Evolutionary conservation across 139 green algal genomes (phyloP).

Genomic region (Chlorella sp.): DNA sequence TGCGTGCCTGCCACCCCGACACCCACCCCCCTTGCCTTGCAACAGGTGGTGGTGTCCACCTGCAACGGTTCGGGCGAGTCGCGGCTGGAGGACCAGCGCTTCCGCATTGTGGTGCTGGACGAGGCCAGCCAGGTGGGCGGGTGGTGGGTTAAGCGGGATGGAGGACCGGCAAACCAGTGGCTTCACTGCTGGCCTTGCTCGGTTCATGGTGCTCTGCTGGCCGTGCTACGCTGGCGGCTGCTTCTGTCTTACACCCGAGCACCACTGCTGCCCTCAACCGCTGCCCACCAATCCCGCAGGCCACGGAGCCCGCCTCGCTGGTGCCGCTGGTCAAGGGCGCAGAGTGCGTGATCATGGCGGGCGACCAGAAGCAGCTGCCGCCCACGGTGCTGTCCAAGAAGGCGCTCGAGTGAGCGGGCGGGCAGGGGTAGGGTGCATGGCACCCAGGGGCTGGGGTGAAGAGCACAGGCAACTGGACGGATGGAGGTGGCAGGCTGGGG

Average conservation of each 20-base stretch:
- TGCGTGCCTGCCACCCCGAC: no score
- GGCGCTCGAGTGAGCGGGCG: slow-evolving; percentile 18
- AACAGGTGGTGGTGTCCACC: slow-evolving; percentile 75
- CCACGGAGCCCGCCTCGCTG: slow-evolving; percentile 52
- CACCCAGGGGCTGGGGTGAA: no score
- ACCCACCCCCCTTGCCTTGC: no score
- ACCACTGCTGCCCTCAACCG: neutral
- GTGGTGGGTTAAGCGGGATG: neutral
- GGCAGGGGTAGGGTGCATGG: no score
- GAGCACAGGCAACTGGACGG: no score
- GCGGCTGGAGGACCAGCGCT: slow-evolving; percentile 50
- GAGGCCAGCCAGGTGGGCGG: slow-evolving; percentile 87
- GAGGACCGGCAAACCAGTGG: no score
- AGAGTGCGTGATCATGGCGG: slow-evolving; percentile 89
- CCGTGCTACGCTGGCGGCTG: no score
- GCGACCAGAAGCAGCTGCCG: slow-evolving; percentile 70
- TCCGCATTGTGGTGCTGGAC: slow-evolving; percentile 91
- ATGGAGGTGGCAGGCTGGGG: no score
- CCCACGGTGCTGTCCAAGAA: slow-evolving; percentile 15
- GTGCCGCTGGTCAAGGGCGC: slow-evolving; percentile 84
- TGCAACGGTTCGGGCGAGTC: slow-evolving; percentile 70
- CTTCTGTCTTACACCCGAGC: neutral
- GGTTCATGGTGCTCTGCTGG: no score
- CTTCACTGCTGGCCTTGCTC: no score
- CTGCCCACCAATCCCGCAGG: neutral